A percentile compares a stretch with the other conserved stretches of the same genome.
These are phyloP conservation scores for Pythium brassicae DNA, from an alignment of 352 stramenopile species.

Conservation along the genomic window DNA sequence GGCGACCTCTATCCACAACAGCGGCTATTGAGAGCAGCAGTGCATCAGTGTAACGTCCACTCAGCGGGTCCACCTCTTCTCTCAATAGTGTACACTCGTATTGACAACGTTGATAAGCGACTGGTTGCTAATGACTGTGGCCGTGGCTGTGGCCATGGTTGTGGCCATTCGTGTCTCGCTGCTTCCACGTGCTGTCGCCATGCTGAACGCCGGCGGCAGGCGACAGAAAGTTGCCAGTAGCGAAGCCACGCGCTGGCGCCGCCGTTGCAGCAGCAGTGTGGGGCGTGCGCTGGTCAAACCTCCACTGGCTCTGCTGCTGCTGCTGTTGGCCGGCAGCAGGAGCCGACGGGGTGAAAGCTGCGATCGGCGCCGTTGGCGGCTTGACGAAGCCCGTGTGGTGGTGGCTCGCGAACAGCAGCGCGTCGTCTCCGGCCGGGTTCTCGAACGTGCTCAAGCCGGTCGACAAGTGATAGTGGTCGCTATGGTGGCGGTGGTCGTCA, in stretches of 20 bases:
- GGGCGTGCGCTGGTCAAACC: background rate
- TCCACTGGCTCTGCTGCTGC: conserved; percentile 1
- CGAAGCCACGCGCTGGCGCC: background rate
- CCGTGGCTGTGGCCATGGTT: conserved; percentile 61
- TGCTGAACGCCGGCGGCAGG: background rate
- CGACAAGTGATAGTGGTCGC: conserved; percentile 8
- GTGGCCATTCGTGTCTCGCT: background rate
- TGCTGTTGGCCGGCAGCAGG: background rate
- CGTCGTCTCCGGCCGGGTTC: conserved; percentile 60
- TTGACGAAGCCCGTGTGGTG: conserved; percentile 9
- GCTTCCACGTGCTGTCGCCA: background rate
- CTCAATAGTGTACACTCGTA: too few relatives aligned
- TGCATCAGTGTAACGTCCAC: too few relatives aligned
- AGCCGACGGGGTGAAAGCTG: too few relatives aligned
- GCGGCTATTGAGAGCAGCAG: too few relatives aligned
- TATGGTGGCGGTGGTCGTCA: conserved; percentile 17
- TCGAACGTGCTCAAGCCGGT: conserved; percentile 57
- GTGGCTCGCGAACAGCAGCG: conserved; percentile 8
- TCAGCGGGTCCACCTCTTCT: too few relatives aligned
- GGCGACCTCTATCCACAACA: too few relatives aligned
- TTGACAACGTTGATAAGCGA: too few relatives aligned
- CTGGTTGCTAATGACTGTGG: conserved; percentile 17
- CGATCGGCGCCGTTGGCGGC: conserved; percentile 4
- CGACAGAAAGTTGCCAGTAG: background rate
- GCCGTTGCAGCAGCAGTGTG: background rate